These are phyloP conservation scores for Cucumis sativus DNA, from an alignment of 306 rosid genomes.

Conservation along the genomic window Cucumber_9930_V3 NC_026656.2:2228001-2228500, in stretches of 20 bases:
- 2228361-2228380: constrained; percentile 89
- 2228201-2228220: background rate
- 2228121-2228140: too few species aligned
- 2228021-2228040: too few species aligned
- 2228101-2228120: too few species aligned
- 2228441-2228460: constrained; percentile 46
- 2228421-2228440: constrained; percentile 76
- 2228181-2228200: too few species aligned
- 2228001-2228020: too few species aligned
- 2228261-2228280: background rate
- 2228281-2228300: background rate
- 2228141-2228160: too few species aligned
- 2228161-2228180: too few species aligned
- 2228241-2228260: background rate
- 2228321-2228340: background rate
- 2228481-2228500: constrained; percentile 76
- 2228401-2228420: constrained; percentile 88
- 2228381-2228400: constrained; percentile 79
- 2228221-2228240: background rate
- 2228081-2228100: too few species aligned
- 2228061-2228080: too few species aligned
- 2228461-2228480: constrained; percentile 86
- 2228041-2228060: too few species aligned
- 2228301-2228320: background rate
- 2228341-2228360: constrained; percentile 16